Percentiles rank a stretch among this genome's conserved stretches.
Evolutionary conservation across 1,139 yeast genomes (phyloP).

Genomic region (Blastobotrys malaysiensis): DNA sequence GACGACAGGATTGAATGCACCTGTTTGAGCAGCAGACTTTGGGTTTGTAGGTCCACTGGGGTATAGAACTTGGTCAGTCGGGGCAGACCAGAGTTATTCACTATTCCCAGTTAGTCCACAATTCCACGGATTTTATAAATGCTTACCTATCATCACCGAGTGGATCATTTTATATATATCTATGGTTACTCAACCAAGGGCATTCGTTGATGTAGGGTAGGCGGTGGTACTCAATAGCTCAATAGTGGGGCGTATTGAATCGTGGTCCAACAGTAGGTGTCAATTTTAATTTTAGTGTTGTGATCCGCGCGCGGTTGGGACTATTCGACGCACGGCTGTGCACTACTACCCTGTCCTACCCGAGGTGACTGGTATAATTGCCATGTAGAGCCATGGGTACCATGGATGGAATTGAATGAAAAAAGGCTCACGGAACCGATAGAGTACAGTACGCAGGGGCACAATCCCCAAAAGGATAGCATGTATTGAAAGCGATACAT

Average conservation of each 20-base stretch:
- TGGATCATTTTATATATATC: conserved; percentile 63
- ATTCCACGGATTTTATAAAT: background rate
- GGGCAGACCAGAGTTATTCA: conserved; percentile 90
- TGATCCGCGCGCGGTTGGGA: background rate
- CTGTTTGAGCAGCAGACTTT: conserved; percentile 65
- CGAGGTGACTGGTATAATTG: too few relatives aligned
- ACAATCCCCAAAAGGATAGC: too few relatives aligned
- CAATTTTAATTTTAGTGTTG: background rate
- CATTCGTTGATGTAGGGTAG: too few relatives aligned
- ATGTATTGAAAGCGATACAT: too few relatives aligned
- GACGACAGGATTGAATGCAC: conserved; percentile 65
- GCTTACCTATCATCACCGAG: conserved; percentile 78
- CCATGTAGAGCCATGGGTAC: too few relatives aligned
- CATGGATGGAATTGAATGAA: too few relatives aligned
- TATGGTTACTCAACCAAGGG: background rate
- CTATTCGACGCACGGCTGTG: background rate
- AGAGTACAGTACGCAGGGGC: too few relatives aligned
- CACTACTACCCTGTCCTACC: too few relatives aligned
- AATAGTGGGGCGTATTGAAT: too few relatives aligned
- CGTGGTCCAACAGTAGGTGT: too few relatives aligned
- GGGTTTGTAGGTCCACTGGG: conserved; percentile 76
- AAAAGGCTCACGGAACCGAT: too few relatives aligned
- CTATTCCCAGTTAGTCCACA: conserved; percentile 32
- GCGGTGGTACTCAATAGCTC: too few relatives aligned
- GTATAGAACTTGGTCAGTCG: conserved; percentile 89